These are phyloP conservation scores for Coniochaeta prunicola DNA, from an alignment of 2,329 filamentous ascomycete species.

Conservation along the genomic window DNA sequence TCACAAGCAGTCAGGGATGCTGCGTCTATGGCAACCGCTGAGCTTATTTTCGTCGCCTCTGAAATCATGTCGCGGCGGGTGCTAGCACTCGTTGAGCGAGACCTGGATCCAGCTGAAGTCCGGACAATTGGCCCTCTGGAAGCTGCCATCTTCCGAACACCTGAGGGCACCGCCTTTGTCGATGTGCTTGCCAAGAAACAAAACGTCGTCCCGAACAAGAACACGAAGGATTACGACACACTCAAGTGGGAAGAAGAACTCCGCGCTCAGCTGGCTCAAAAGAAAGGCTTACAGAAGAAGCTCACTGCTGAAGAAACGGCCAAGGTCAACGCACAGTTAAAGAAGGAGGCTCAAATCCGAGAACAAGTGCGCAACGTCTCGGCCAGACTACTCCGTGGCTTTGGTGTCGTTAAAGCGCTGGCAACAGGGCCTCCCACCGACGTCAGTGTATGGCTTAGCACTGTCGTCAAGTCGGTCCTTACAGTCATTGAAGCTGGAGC, in stretches of 20 bases:
- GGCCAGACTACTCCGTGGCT: slow-evolving; percentile 68
- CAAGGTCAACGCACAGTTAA: slow-evolving; percentile 85
- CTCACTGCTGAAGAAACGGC: slow-evolving; percentile 80
- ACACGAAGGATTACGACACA: slow-evolving; percentile 89
- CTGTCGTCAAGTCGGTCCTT: slow-evolving; percentile 67
- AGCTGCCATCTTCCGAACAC: slow-evolving; percentile 85
- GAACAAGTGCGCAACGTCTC: slow-evolving; percentile 62
- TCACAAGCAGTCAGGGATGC: slow-evolving; percentile 51
- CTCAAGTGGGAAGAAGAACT: slow-evolving; percentile 97
- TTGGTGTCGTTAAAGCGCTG: slow-evolving; percentile 77
- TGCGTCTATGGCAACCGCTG: slow-evolving; percentile 78
- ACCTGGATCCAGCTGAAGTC: slow-evolving; percentile 66
- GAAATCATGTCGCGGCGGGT: slow-evolving; percentile 71
- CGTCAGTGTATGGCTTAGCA: slow-evolving; percentile 78
- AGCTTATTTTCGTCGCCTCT: slow-evolving; percentile 89
- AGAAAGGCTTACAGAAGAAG: slow-evolving; percentile 88
- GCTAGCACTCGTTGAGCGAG: slow-evolving; percentile 63
- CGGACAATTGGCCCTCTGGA: slow-evolving; percentile 74
- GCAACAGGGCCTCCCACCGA: slow-evolving; percentile 86
- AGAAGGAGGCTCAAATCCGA: slow-evolving; percentile 77
- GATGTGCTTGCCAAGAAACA: slow-evolving; percentile 85
- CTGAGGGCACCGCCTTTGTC: slow-evolving; percentile 80
- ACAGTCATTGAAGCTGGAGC: slow-evolving; percentile 73
- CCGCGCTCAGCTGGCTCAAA: slow-evolving; percentile 77
- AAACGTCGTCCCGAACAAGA: slow-evolving; percentile 69